Evolutionary conservation across 257 asterid genomes (phyloP).

Genomic region (Nicotiana obtusifolia): DNA sequence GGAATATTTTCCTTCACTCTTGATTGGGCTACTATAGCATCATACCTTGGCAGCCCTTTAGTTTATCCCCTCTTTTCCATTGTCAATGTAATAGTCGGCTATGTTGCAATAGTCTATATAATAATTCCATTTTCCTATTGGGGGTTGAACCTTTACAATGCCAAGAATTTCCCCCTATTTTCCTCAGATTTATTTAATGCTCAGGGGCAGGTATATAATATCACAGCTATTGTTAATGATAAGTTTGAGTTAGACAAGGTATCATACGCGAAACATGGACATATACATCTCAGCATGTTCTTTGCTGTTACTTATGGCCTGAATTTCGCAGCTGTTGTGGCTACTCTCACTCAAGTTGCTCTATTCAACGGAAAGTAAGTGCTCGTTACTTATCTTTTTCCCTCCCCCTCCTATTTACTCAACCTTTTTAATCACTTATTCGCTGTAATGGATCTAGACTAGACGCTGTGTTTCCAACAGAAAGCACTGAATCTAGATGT

Average conservation of each 20-base stretch:
- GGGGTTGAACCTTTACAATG: slow-evolving; percentile 52
- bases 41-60: slow-evolving; percentile 55
- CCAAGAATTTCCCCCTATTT: slow-evolving; percentile 49
- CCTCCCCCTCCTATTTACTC: background rate
- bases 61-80: slow-evolving; percentile 65
- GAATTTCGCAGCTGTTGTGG: slow-evolving; percentile 51
- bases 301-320: slow-evolving; percentile 55
- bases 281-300: slow-evolving; percentile 40
- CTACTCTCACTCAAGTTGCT: slow-evolving; percentile 65
- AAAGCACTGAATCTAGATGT: too few relatives aligned
- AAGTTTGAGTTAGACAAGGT: slow-evolving; percentile 47
- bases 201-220: slow-evolving; percentile 35
- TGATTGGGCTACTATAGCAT: slow-evolving; percentile 56
- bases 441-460: background rate
- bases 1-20: slow-evolving; percentile 55
- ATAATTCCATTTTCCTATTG: slow-evolving; percentile 51
- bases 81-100: slow-evolving; percentile 47
- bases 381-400: background rate
- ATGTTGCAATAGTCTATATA: slow-evolving; percentile 27
- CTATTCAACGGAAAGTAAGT: slow-evolving; percentile 67
- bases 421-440: background rate
- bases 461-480: background rate
- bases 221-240: slow-evolving; percentile 51
- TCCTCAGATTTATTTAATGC: slow-evolving; percentile 35
- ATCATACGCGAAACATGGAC: slow-evolving; percentile 38